These are phyloP conservation scores for Phalaenopsis hybrid DNA, from an alignment of 116 monocot genomes.

Conservation along the genomic window DNA sequence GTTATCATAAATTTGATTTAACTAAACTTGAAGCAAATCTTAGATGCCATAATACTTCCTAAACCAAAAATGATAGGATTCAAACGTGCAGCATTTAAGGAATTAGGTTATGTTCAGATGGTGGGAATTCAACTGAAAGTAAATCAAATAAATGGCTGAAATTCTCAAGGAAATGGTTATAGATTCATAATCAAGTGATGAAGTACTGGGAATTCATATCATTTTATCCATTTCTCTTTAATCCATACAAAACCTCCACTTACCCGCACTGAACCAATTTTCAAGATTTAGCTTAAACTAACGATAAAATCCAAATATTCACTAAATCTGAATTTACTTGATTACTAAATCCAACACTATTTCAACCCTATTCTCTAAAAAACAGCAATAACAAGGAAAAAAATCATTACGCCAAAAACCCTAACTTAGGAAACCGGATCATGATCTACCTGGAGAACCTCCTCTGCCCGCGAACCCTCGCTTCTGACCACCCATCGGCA, in stretches of 20 bases:
- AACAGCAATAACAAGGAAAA: neutral
- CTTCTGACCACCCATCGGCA: constrained; percentile 28
- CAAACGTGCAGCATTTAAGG: neutral
- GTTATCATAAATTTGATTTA: neutral
- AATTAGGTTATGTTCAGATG: neutral
- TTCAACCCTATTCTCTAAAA: neutral
- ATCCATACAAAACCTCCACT: no score
- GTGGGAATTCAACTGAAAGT: neutral
- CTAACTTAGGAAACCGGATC: neutral
- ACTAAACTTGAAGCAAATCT: neutral
- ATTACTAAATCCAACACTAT: neutral
- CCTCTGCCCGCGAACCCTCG: constrained; percentile 27
- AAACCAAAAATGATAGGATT: neutral
- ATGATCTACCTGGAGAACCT: constrained; percentile 27
- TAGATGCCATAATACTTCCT: neutral
- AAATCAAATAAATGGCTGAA: neutral
- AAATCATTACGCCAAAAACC: neutral
- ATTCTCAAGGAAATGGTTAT: neutral
- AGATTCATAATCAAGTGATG: neutral
- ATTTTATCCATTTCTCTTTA: no score
- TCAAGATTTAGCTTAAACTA: neutral
- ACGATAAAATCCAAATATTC: neutral
- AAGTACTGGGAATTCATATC: no score
- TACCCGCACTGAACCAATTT: neutral
- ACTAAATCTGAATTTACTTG: neutral